Evolutionary conservation across 192 early-diverging fungal species (phyloP).

Genomic region (Gaertneriomyces sp.): DNA sequence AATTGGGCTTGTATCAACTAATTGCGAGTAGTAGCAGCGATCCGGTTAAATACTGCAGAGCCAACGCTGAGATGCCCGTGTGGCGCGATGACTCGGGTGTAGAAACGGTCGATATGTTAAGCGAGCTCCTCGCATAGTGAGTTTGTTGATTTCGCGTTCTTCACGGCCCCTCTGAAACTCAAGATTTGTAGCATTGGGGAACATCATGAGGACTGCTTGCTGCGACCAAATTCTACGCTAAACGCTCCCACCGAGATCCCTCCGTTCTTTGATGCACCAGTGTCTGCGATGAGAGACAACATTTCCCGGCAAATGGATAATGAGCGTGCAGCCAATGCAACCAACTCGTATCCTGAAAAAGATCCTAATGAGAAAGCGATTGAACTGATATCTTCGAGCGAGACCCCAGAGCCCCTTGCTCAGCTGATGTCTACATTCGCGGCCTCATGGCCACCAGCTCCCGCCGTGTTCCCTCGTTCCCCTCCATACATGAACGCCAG

Average conservation of each 20-base stretch:
- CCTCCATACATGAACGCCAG: constrained; percentile 60
- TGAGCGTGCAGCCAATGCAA: background rate
- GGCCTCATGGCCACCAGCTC: background rate
- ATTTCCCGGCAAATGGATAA: constrained; percentile 10
- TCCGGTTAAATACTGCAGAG: constrained; percentile 29
- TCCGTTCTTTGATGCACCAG: constrained; percentile 39
- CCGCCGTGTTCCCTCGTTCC: background rate
- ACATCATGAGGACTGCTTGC: constrained; percentile 58
- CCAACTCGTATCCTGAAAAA: background rate
- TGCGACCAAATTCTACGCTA: constrained; percentile 23
- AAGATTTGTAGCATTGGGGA: constrained; percentile 47
- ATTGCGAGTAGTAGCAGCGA: constrained; percentile 27
- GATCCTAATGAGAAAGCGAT: background rate
- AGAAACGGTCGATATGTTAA: constrained; percentile 52
- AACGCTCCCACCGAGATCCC: constrained; percentile 39
- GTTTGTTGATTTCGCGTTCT: constrained; percentile 8
- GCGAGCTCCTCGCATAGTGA: constrained; percentile 53
- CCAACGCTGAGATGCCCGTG: constrained; percentile 24
- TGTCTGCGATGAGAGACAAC: constrained; percentile 16
- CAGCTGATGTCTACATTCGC: constrained; percentile 15
- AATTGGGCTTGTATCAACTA: background rate
- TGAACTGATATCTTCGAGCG: background rate
- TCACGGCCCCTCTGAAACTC: background rate
- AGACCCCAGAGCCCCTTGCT: background rate
- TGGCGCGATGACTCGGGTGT: constrained; percentile 38